Percentiles rank a stretch among this genome's conserved stretches.
phyloP scores from a whole-genome alignment of 2,329 filamentous ascomycete species.

The Hypoxylon sp. region DNA sequence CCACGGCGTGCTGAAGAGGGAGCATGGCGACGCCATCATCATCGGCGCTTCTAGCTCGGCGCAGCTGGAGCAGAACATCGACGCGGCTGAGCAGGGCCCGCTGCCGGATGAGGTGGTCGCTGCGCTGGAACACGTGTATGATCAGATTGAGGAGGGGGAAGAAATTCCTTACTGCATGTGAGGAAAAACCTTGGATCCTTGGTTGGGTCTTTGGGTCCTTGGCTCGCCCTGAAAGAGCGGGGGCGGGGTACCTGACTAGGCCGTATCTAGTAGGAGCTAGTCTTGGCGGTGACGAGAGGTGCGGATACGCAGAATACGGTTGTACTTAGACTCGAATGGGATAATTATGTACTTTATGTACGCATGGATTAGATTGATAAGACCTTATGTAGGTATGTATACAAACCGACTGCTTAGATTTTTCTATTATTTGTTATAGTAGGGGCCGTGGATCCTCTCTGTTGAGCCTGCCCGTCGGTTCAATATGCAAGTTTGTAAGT shows the following conservation, averaged over 20 bases:
- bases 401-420: too few species aligned
- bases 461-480: too few species aligned
- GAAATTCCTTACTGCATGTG: background rate
- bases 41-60: conserved; percentile 52
- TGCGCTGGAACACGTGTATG: conserved; percentile 39
- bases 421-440: too few species aligned
- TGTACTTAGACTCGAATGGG: too few species aligned
- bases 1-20: conserved; percentile 52
- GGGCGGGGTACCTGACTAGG: background rate
- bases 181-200: too few species aligned
- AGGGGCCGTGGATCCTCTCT: too few species aligned
- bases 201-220: background rate
- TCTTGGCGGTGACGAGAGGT: background rate
- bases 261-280: background rate
- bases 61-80: conserved; percentile 54
- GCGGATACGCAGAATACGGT: too few species aligned
- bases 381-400: too few species aligned
- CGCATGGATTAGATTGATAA: too few species aligned
- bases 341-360: too few species aligned
- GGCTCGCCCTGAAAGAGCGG: background rate
- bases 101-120: conserved; percentile 54
- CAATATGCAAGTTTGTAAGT: too few species aligned
- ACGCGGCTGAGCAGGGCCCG: conserved; percentile 55
- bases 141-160: background rate
- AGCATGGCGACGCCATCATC: conserved; percentile 41